Evolutionary conservation across 2,329 filamentous ascomycete genomes (phyloP).

Genomic region (Orbilia ellipsospora): DNA sequence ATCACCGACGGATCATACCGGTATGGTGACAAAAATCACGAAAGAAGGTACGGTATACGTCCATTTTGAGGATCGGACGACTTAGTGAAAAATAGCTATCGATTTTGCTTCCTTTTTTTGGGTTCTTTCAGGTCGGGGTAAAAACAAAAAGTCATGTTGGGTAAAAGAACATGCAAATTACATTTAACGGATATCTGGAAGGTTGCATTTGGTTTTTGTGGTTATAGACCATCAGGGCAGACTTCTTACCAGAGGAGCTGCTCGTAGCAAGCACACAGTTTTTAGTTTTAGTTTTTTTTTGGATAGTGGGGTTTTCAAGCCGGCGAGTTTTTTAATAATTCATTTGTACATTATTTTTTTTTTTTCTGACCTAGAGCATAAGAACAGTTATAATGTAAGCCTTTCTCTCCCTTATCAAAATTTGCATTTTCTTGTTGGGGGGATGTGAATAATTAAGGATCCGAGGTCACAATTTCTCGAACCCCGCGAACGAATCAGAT

Average conservation of each 20-base stretch:
- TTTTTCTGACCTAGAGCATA: background rate
- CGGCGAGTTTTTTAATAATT: constrained; percentile 13
- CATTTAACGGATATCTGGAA: background rate
- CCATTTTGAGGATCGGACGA: constrained; percentile 31
- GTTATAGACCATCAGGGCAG: too few relatives aligned
- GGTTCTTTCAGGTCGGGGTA: background rate
- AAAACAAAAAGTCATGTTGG: too few relatives aligned
- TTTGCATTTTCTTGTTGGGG: background rate
- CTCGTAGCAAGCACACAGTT: background rate
- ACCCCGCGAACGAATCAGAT: constrained; percentile 32
- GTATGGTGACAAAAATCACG: constrained; percentile 43
- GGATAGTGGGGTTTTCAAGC: background rate
- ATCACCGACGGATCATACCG: constrained; percentile 42
- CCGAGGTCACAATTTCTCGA: background rate
- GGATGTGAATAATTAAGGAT: background rate
- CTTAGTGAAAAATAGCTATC: background rate
- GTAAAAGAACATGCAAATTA: too few relatives aligned
- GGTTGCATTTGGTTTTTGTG: constrained; percentile 1
- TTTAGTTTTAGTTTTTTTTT: constrained; percentile 1
- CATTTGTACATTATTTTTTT: constrained; percentile 40
- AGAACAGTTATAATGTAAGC: background rate
- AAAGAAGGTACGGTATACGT: constrained; percentile 46
- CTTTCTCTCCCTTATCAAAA: background rate
- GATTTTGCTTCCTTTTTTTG: constrained; percentile 8
- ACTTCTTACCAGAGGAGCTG: background rate